phyloP scores from a whole-genome alignment of 2,329 filamentous ascomycete genomes.

The Cordyceps tenuipes region DNA sequence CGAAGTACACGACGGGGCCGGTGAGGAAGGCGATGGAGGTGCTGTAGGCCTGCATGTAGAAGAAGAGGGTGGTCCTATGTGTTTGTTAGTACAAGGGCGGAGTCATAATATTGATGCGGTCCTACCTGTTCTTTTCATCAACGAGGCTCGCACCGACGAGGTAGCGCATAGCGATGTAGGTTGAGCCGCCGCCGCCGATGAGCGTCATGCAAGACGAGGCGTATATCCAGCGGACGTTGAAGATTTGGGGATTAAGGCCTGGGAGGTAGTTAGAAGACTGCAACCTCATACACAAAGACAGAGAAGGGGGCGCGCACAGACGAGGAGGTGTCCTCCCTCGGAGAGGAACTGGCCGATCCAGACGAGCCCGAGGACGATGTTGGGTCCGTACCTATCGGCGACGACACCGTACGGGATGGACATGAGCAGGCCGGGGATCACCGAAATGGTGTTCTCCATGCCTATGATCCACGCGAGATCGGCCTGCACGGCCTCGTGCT shows the following conservation, averaged over 20 bases:
- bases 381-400: slow-evolving; percentile 6
- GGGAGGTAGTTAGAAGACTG: background rate
- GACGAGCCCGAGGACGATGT: background rate
- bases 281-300: too few relatives aligned
- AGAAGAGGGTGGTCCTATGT: slow-evolving; percentile 5
- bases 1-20: slow-evolving; percentile 6
- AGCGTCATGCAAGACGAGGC: slow-evolving; percentile 7
- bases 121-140: slow-evolving; percentile 7
- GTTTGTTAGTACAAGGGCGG: background rate
- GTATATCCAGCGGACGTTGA: slow-evolving; percentile 9
- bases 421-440: slow-evolving; percentile 6
- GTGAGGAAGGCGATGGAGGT: background rate
- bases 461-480: slow-evolving; percentile 9
- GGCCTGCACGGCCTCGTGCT: slow-evolving; percentile 5
- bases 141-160: slow-evolving; percentile 1
- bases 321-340: slow-evolving; percentile 2
- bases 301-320: background rate
- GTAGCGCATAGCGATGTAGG: slow-evolving; percentile 1
- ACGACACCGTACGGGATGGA: slow-evolving; percentile 8
- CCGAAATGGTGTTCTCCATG: slow-evolving; percentile 2
- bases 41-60: slow-evolving; percentile 5
- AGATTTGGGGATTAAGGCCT: slow-evolving; percentile 5
- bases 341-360: slow-evolving; percentile 3
- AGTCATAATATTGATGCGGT: background rate
- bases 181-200: slow-evolving; percentile 8